A percentile compares a stretch with the other conserved stretches of the same genome.
These are phyloP conservation scores for Pseudocercospora pini-densiflorae DNA, from an alignment of 2,329 filamentous ascomycete genomes.

Conservation along the genomic window DNA sequence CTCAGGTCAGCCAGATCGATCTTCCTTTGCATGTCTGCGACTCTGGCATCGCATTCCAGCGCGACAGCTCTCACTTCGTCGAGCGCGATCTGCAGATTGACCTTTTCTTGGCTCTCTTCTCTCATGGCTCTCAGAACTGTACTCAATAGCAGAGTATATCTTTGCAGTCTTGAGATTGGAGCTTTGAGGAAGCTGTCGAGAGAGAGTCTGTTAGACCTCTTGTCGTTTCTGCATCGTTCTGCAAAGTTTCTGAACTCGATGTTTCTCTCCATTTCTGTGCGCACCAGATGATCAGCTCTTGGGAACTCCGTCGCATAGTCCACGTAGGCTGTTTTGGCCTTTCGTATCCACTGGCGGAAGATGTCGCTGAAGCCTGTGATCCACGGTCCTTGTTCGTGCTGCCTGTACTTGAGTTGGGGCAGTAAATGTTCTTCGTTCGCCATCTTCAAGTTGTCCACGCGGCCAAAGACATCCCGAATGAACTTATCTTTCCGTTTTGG, in stretches of 20 bases:
- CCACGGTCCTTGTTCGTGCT: slow-evolving; percentile 96
- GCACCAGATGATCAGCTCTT: slow-evolving; percentile 78
- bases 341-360: slow-evolving; percentile 97
- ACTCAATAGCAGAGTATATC: slow-evolving; percentile 81
- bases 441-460: slow-evolving; percentile 82
- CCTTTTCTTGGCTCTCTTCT: slow-evolving; percentile 86
- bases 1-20: slow-evolving; percentile 85
- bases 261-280: slow-evolving; percentile 83
- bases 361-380: slow-evolving; percentile 94
- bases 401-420: slow-evolving; percentile 92
- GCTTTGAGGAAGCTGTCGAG: slow-evolving; percentile 96
- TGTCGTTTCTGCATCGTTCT: slow-evolving; percentile 77
- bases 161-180: slow-evolving; percentile 88
- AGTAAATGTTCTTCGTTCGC: slow-evolving; percentile 93
- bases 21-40: slow-evolving; percentile 90
- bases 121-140: slow-evolving; percentile 84
- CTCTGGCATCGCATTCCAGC: slow-evolving; percentile 86
- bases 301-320: slow-evolving; percentile 91
- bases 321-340: slow-evolving; percentile 85
- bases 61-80: slow-evolving; percentile 91
- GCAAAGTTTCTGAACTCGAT: slow-evolving; percentile 85
- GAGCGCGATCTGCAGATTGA: slow-evolving; percentile 80
- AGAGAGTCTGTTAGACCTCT: slow-evolving; percentile 78
- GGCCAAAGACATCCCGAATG: slow-evolving; percentile 84
- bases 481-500: slow-evolving; percentile 80